phyloP scores from a whole-genome alignment of 225 moss, liverwort and hornwort genomes.

The Takakia lepidozioides region DNA sequence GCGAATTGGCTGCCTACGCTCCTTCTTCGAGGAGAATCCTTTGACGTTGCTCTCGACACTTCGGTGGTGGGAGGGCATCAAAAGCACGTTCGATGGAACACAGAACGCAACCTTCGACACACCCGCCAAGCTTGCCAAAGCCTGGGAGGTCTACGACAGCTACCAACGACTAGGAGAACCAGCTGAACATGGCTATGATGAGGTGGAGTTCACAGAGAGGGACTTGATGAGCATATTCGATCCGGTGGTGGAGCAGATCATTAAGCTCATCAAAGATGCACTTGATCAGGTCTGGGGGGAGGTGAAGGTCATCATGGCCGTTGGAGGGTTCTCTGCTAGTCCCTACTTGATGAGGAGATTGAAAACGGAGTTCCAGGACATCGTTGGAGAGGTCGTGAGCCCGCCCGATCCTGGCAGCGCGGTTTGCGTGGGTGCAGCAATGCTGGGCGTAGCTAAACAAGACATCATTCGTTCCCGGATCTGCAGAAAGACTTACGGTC shows the following conservation, averaged over 20 bases:
- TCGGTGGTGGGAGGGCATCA: slow-evolving; percentile 9
- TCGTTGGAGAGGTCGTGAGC: neutral
- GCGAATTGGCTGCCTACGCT: neutral
- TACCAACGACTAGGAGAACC: neutral
- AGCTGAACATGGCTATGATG: neutral
- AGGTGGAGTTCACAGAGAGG: slow-evolving; percentile 22
- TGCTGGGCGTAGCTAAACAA: neutral
- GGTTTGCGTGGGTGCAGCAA: neutral
- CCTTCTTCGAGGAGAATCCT: slow-evolving; percentile 4
- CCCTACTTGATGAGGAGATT: neutral
- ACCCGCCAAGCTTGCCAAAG: neutral
- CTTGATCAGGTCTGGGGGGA: neutral
- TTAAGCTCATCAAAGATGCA: neutral
- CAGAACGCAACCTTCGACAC: neutral
- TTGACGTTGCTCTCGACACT: neutral
- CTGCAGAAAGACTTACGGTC: slow-evolving; percentile 10
- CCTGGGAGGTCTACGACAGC: neutral
- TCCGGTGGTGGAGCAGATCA: neutral
- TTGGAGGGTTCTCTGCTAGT: slow-evolving; percentile 1
- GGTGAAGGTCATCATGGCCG: slow-evolving; percentile 1
- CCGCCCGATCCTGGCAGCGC: slow-evolving; percentile 5
- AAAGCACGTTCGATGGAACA: slow-evolving; percentile 6
- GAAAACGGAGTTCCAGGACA: neutral
- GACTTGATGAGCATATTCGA: slow-evolving; percentile 43
- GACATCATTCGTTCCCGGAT: neutral